Base-by-base conservation (phyloP, 805 yeast genomes). In the Wickerhamiella spandovensis region DNA sequence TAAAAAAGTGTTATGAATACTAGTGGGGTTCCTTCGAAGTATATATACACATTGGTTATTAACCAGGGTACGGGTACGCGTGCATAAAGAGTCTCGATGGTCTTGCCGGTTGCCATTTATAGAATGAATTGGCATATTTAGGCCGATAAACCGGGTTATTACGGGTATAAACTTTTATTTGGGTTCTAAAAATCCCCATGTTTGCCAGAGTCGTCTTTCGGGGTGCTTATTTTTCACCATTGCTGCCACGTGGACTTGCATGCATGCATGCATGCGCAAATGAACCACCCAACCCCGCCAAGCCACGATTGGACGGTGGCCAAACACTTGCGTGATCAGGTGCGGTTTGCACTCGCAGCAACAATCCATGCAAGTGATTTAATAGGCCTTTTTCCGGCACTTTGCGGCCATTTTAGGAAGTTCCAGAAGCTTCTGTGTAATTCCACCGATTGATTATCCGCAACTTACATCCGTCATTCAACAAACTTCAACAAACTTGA, bases 1-100 rank as follows among this genome's bases (percentile, higher is more conserved):
- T 51, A 59, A 51, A 32, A 62, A 22, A n/a, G 61, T 39, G 15
- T 4, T 18, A 20, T 12, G 24, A 12, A 20, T 10, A 18, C n/a
- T 21, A 5, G 9, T 39, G 43, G 24, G 43, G 43, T 3, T 8
- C 24, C 15, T 3, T 13, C 15, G 13, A 13, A 12, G 15, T 39
- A 20, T 39, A 39, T 20, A 21, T 39, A 39, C 22, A 13, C 13
- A 12, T 12, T 21, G 43, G 23, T 39, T 39, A 21, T 39, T 39
- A 18, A 18, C 43, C 24, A 21, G 43, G 43, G 43, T 39, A 15
- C 7, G 22, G 22, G 22, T 12, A 7, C 32, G 32, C 12, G 32
- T 28, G 41, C 41, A 37, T n/a, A 37, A 37, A 37, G 21, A 18
- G 41, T n/a, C 21, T 37, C 41, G 41, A 37, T n/a, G 21, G 21